These are phyloP conservation scores for Phytopythium aichiense DNA, from an alignment of 352 stramenopile species.

Conservation along the genomic window DNA sequence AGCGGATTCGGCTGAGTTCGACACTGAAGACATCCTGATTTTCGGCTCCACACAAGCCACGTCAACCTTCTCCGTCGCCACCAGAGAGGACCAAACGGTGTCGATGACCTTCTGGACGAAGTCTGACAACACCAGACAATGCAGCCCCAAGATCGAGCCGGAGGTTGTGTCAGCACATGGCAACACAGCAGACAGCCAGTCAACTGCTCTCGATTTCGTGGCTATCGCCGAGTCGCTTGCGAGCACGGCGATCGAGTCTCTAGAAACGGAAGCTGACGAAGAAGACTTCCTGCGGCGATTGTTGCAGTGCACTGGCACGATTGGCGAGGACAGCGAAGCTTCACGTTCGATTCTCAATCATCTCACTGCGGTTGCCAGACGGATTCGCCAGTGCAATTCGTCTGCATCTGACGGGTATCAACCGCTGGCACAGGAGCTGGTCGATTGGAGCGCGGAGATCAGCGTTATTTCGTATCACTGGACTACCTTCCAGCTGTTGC, in stretches of 20 bases:
- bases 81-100: neutral
- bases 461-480: conserved; percentile 45
- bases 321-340: neutral
- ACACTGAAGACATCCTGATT: neutral
- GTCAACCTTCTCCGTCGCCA: neutral
- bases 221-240: neutral
- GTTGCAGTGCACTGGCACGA: neutral
- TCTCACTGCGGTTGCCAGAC: neutral
- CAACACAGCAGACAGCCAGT: neutral
- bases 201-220: neutral
- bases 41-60: neutral
- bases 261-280: neutral
- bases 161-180: neutral
- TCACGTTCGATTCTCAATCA: neutral
- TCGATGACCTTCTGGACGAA: neutral
- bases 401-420: neutral
- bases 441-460: conserved; percentile 28
- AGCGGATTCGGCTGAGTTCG: neutral
- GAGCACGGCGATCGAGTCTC: neutral
- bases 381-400: neutral
- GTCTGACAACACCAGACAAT: neutral
- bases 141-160: neutral
- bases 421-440: neutral
- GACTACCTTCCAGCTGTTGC: conserved; percentile 67
- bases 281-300: neutral